A percentile compares a stretch with the other conserved stretches of the same genome.
Conservation (phyloP, 495 filamentous ascomycete genomes). For the Daldinia grandis region DNA sequence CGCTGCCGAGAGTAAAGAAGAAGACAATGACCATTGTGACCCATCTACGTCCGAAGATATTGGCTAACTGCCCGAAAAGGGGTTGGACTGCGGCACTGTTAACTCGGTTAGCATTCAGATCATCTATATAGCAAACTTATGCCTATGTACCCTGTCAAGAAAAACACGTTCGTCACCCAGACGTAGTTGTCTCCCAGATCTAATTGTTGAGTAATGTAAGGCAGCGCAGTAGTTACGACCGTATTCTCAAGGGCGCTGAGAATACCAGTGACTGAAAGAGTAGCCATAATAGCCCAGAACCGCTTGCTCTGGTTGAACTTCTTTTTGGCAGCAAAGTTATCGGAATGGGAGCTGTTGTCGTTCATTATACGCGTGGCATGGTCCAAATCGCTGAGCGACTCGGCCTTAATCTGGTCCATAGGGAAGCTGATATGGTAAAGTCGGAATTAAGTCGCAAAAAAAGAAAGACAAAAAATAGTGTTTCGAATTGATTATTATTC, state of each 20-base stretch:
- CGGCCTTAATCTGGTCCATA: background rate
- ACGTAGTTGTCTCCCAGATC: slow-evolving; percentile 35
- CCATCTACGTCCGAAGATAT: slow-evolving; percentile 56
- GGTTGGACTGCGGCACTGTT: slow-evolving; percentile 58
- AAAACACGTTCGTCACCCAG: slow-evolving; percentile 72
- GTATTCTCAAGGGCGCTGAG: slow-evolving; percentile 53
- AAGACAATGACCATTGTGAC: slow-evolving; percentile 43
- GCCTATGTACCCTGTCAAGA: slow-evolving; percentile 33
- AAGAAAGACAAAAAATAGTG: too few species aligned
- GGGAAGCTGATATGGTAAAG: too few species aligned
- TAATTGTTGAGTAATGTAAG: slow-evolving; percentile 42
- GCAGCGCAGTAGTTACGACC: slow-evolving; percentile 54
- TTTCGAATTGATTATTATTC: too few species aligned
- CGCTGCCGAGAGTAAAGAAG: slow-evolving; percentile 49
- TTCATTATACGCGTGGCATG: background rate
- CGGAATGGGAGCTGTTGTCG: background rate
- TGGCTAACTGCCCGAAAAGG: slow-evolving; percentile 46
- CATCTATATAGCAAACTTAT: background rate
- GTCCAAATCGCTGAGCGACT: background rate
- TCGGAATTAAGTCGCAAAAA: too few species aligned
- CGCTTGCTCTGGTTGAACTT: slow-evolving; percentile 9
- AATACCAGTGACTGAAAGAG: slow-evolving; percentile 29
- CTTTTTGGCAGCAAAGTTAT: background rate
- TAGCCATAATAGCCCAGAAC: slow-evolving; percentile 44
- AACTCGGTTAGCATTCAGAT: background rate